phyloP scores from a whole-genome alignment of 1,284 basidiomycete genomes.

The Lignosus rhinocerotis region DNA sequence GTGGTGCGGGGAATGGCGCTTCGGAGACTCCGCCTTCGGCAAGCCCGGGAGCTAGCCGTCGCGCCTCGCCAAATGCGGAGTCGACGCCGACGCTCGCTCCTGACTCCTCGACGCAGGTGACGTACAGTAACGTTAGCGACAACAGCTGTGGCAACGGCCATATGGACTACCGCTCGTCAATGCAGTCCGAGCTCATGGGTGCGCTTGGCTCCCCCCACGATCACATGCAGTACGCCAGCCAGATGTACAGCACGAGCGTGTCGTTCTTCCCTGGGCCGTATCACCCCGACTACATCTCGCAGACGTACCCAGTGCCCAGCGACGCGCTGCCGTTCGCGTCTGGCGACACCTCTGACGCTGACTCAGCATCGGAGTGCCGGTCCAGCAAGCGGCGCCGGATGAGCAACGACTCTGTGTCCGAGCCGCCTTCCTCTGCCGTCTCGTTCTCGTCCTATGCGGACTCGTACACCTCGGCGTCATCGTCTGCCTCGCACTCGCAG shows the following conservation, averaged over 20 bases:
- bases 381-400: conserved; percentile 66
- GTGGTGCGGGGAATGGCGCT: conserved; percentile 39
- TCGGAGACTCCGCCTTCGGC: conserved; percentile 64
- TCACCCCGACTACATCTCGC: conserved; percentile 64
- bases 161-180: conserved; percentile 40
- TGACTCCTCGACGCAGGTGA: conserved; percentile 59
- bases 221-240: conserved; percentile 33
- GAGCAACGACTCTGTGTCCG: conserved; percentile 70
- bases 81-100: conserved; percentile 63
- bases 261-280: conserved; percentile 64
- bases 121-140: conserved; percentile 43
- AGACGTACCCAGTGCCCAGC: conserved; percentile 41
- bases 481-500: conserved; percentile 42
- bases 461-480: conserved; percentile 40
- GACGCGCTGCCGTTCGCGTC: conserved; percentile 53
- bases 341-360: conserved; percentile 43
- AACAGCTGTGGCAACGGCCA: conserved; percentile 27
- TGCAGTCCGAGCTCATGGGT: conserved; percentile 61
- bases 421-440: conserved; percentile 44
- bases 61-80: conserved; percentile 63
- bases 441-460: conserved; percentile 37
- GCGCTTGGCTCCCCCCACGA: conserved; percentile 53
- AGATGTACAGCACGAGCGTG: conserved; percentile 31
- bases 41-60: conserved; percentile 71
- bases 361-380: conserved; percentile 45